Conservation (phyloP, 345 rosid species). For the Acer saccharum region DNA sequence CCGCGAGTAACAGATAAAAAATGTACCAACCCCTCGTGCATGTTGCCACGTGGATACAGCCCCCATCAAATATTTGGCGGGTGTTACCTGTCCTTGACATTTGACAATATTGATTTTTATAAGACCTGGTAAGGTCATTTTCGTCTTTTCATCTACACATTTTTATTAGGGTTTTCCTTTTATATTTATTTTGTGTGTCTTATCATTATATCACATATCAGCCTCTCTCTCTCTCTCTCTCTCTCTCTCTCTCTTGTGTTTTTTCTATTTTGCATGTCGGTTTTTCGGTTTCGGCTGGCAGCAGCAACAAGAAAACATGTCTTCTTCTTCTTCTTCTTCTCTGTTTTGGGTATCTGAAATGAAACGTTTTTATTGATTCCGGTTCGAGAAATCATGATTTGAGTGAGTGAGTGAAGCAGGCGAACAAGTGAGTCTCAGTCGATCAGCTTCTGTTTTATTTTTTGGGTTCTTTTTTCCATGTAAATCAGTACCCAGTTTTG, state of each 20-base stretch:
- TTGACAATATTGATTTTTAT: too few relatives aligned
- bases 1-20: neutral
- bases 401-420: conserved; percentile 15
- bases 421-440: neutral
- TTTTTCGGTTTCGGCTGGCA: neutral
- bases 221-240: neutral
- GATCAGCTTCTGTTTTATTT: too few relatives aligned
- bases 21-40: conserved; percentile 16
- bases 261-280: neutral
- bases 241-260: neutral
- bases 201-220: neutral
- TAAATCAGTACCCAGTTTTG: neutral
- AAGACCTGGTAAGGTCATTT: conserved; percentile 3
- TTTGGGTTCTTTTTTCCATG: neutral
- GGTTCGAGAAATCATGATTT: neutral
- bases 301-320: neutral
- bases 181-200: neutral
- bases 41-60: conserved; percentile 40
- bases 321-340: neutral
- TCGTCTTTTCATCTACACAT: conserved; percentile 21
- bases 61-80: neutral
- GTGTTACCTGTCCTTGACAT: too few relatives aligned
- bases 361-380: neutral
- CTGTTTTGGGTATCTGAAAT: neutral
- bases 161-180: neutral